Evolutionary conservation across 805 yeast species (phyloP), one percentile per base, ranked within the genome.

Genomic region (Kuraishia ogatae): DNA sequence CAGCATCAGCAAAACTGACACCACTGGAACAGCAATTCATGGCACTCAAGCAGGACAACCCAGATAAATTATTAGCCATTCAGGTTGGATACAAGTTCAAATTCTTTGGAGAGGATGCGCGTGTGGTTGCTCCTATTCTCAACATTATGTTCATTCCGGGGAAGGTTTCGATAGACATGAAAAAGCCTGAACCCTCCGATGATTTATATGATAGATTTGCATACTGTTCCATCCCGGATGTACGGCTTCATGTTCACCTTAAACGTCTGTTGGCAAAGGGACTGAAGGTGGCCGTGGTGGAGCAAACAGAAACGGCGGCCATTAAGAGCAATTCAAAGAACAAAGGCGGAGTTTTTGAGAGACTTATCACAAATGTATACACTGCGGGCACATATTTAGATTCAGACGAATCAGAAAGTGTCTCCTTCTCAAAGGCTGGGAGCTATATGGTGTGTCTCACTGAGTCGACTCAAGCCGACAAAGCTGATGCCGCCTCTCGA

Each of bases 71-170:
- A 1, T 71, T 94, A 8, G 84, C 94, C 0, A 77, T 93, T 24
- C 94, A 94, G 66, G 96, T 89, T 2, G 99, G 99, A 0, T 94
- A 93, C 71, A 91, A 90, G 67, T 94, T 83, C 71, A 89, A 88
- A 63, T 84, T 92, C 58, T 89, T 82, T 66, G 97, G 96, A 0
- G 78, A 83, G 54, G 97, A 93, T 69, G 97, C 98, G 0, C 76
- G 74, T 15, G 71, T 72, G 3, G 97, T 85, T 0, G 78, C 96
- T 13, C 71, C 76, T 51, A 76, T 85, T 13, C 68, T 91, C 39
- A 83, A 86, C 57, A 86, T 89, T 48, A 84, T 83, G 82, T 73
- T 86, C 22, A 75, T 89, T 0, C 87, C 87, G 0, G 97, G 96
- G 0, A 82, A 84, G 65, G 61, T 80, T 39, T 71, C 80, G 2